Base-by-base conservation (phyloP, 2,329 filamentous ascomycete genomes). In the Fusarium sp. region DNA sequence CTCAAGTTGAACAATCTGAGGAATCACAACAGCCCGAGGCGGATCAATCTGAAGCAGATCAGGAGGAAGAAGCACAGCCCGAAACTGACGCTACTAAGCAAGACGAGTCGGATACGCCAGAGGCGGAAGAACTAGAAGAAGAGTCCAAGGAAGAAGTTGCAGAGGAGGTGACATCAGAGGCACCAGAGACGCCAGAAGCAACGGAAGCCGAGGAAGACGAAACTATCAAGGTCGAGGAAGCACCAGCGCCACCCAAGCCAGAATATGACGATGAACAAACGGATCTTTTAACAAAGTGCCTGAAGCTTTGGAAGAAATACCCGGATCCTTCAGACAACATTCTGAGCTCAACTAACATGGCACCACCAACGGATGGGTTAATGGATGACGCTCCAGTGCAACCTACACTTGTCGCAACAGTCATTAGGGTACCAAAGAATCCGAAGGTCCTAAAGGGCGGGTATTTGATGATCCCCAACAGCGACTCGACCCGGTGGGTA, bases 391-490 rank as follows among this genome's bases (percentile, higher is more conserved):
- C 78, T 77, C 83, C 80, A 22, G 79, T 80, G 13, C 84, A 84
- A 16, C 92, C 90, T 2, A 89, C 87, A 32, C 90, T 97, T 49
- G 85, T 94, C 25, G 91, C 94, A 1, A 93, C 89, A 2, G 90
- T 97, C 43, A 89, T 94, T 55, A 88, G 90, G 43, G 88, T 96
- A 11, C 87, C 91, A 57, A 97, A 97, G 81, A 97, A 96, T 73
- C 88, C 91, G 3, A 89, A 88, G 45, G 86, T 96, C 1, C 85
- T 97, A 73, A 97, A 97, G 82, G 91, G 93, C 18, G 94, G 94
- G 18, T 97, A 96, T 79, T 87, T 99, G 18, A 85, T 98, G 45
- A 92, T 93, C 5, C 94, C 94, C 1, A 94, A 94, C 76, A 91
- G 90, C 58, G 91, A 93, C 57, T 93, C 91, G 38, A 92, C 90